Conservation (phyloP, 805 yeast genomes). For the Yarrowia divulgata region DNA sequence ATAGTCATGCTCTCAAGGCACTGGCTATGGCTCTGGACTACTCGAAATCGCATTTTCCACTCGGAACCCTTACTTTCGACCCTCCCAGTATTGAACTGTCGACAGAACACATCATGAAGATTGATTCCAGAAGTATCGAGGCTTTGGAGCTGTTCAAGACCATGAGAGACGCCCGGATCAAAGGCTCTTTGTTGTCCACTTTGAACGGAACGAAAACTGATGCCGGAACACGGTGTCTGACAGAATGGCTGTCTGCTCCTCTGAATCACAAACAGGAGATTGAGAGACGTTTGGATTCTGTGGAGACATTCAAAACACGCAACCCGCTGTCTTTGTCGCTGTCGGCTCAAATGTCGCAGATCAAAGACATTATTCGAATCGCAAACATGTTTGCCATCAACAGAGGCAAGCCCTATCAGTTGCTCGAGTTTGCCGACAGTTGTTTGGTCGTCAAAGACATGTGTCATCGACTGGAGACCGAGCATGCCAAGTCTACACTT, state of each 20-base stretch:
- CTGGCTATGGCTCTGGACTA: constrained; percentile 71
- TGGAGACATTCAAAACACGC: constrained; percentile 52
- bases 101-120: constrained; percentile 65
- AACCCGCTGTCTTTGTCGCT: constrained; percentile 34
- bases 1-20: constrained; percentile 59
- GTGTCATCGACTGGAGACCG: constrained; percentile 4
- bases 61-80: constrained; percentile 65
- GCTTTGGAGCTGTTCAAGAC: constrained; percentile 70
- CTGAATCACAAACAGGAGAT: constrained; percentile 66
- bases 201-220: constrained; percentile 78
- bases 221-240: constrained; percentile 80
- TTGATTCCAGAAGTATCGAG: constrained; percentile 62
- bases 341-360: constrained; percentile 11
- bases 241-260: constrained; percentile 85
- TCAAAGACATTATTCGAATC: constrained; percentile 38
- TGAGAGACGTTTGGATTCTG: constrained; percentile 60
- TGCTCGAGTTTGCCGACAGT: constrained; percentile 31
- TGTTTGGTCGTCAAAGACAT: constrained; percentile 14
- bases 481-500: background rate
- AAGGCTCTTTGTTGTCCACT: constrained; percentile 74
- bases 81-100: constrained; percentile 64
- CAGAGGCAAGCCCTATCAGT: constrained; percentile 25
- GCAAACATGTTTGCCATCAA: constrained; percentile 19
- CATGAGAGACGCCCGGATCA: constrained; percentile 57
- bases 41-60: constrained; percentile 75